A percentile compares a stretch with the other conserved stretches of the same genome.
Evolutionary conservation across 169 alveolate genomes (phyloP).

Genomic region (Plasmodium gaboni): DNA sequence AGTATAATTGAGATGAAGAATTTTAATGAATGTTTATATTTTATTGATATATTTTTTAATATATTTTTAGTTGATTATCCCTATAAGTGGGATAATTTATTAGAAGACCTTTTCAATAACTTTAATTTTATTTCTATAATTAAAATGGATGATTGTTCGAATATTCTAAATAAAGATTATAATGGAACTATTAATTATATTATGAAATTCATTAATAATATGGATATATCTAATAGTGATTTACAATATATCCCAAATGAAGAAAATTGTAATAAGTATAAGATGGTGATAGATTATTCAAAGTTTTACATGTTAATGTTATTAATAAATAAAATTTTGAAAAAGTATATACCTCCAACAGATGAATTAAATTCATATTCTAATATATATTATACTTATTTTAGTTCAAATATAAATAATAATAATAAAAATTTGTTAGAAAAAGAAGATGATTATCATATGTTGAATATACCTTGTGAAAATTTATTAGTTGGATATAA

Average conservation of each 20-base stretch:
- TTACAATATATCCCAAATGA: conserved; percentile 2
- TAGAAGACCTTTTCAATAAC: conserved; percentile 28
- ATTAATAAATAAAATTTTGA: conserved; percentile 50
- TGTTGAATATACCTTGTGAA: conserved; percentile 70
- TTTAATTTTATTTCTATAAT: conserved; percentile 59
- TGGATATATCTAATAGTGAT: conserved; percentile 4
- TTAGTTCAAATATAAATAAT: conserved; percentile 42
- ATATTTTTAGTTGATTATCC: conserved; percentile 59
- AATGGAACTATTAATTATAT: conserved; percentile 35
- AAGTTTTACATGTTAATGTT: conserved; percentile 49
- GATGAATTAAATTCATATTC: conserved; percentile 15
- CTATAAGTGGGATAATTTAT: conserved; percentile 47
- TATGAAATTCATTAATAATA: conserved; percentile 12
- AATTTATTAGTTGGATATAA: conserved; percentile 63
- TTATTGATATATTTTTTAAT: conserved; percentile 66
- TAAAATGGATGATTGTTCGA: conserved; percentile 18
- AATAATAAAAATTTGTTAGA: conserved; percentile 45
- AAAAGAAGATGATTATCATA: conserved; percentile 34
- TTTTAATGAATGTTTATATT: conserved; percentile 67
- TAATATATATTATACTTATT: conserved; percentile 53
- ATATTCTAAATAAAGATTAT: conserved; percentile 34
- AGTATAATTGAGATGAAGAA: conserved; percentile 65
- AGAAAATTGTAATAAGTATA: conserved; percentile 5
- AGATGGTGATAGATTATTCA: conserved; percentile 45
- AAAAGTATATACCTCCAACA: conserved; percentile 43